Conservation (phyloP, 75 land plant species). For the Larix kaempferi region DNA sequence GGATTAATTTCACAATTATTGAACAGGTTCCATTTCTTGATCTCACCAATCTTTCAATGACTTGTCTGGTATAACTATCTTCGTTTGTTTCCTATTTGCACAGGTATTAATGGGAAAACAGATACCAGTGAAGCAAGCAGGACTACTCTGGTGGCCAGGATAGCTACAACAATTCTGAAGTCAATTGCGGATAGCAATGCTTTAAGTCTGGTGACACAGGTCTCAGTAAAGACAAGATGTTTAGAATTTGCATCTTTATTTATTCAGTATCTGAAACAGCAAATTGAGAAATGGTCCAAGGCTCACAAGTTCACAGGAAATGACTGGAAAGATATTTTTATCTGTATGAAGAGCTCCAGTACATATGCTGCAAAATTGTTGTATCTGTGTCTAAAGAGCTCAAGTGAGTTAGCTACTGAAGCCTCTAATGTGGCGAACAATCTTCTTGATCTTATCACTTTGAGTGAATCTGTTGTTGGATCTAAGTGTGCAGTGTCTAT, state of each 20-base stretch:
- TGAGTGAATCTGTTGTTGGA: too few relatives aligned
- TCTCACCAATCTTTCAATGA: neutral
- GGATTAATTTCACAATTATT: neutral
- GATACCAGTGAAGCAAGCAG: constrained; percentile 6
- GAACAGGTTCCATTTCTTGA: neutral
- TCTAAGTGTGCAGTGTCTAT: too few relatives aligned
- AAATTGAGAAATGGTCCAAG: constrained; percentile 8
- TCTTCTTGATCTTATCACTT: too few relatives aligned
- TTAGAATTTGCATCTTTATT: constrained; percentile 35
- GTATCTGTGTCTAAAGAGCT: too few relatives aligned
- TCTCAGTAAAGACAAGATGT: constrained; percentile 15
- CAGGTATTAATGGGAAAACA: constrained; percentile 6
- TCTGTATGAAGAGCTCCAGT: constrained; percentile 42
- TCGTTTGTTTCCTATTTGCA: neutral
- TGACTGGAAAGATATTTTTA: constrained; percentile 20
- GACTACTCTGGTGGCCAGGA: constrained; percentile 22
- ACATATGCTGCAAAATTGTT: constrained; percentile 67
- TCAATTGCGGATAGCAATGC: constrained; percentile 40
- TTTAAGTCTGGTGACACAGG: constrained; percentile 15
- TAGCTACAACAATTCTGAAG: constrained; percentile 44
- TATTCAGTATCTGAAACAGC: constrained; percentile 15
- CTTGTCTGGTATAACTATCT: neutral
- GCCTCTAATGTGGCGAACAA: too few relatives aligned
- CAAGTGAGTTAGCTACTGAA: too few relatives aligned
- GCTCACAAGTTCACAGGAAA: constrained; percentile 10